Conservation (phyloP, 2,329 filamentous ascomycete species). For the Phoma sp. region DNA sequence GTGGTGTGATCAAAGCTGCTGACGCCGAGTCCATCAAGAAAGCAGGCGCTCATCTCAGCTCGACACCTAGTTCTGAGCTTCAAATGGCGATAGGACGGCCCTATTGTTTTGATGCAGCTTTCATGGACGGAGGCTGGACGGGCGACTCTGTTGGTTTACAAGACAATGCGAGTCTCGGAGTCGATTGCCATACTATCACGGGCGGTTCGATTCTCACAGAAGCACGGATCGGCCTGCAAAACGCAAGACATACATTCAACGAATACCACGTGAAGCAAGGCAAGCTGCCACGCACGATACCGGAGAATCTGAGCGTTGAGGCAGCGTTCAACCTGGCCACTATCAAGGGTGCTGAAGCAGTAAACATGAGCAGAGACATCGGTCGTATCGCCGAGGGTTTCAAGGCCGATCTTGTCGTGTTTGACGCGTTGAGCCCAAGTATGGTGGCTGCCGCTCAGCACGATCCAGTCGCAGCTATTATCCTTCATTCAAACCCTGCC, state of each 20-base stretch:
- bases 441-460: constrained; percentile 54
- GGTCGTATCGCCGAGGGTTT: constrained; percentile 58
- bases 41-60: constrained; percentile 50
- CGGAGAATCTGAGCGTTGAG: constrained; percentile 53
- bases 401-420: constrained; percentile 59
- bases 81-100: constrained; percentile 56
- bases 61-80: constrained; percentile 60
- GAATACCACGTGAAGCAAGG: constrained; percentile 53
- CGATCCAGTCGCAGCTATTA: constrained; percentile 54
- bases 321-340: constrained; percentile 61
- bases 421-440: constrained; percentile 51
- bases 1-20: constrained; percentile 38
- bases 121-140: constrained; percentile 18
- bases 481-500: constrained; percentile 51
- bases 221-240: constrained; percentile 62
- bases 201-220: constrained; percentile 55
- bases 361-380: constrained; percentile 52
- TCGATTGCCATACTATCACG: constrained; percentile 64
- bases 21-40: constrained; percentile 49
- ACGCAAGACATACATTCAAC: constrained; percentile 52
- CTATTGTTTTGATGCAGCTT: constrained; percentile 46
- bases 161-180: constrained; percentile 58
- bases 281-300: constrained; percentile 55
- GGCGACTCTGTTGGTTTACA: constrained; percentile 31
- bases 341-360: constrained; percentile 55